These are phyloP conservation scores for Aureobasidium sp. DNA, from an alignment of 2,329 filamentous ascomycete genomes.

Conservation along the genomic window DNA sequence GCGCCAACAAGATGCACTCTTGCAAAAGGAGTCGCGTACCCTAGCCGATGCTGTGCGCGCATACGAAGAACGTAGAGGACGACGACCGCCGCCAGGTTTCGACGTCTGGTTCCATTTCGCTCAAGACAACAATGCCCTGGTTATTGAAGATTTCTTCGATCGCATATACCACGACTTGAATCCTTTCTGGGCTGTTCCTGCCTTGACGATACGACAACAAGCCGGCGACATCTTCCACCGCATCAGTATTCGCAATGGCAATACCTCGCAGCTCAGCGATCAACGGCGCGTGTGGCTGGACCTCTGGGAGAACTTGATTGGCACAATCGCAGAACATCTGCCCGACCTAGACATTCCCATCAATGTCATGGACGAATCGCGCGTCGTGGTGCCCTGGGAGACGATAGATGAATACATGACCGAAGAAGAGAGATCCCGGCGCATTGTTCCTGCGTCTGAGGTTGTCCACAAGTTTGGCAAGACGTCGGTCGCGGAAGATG, in stretches of 20 bases:
- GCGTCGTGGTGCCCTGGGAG: conserved; percentile 40
- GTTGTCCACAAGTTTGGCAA: conserved; percentile 23
- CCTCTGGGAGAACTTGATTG: conserved; percentile 34
- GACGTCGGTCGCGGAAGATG: conserved; percentile 19
- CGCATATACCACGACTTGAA: conserved; percentile 42
- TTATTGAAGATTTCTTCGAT: conserved; percentile 44
- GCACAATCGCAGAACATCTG: conserved; percentile 28
- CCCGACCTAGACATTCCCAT: conserved; percentile 41
- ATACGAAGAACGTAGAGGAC: conserved; percentile 36
- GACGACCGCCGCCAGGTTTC: conserved; percentile 44
- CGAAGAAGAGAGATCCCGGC: conserved; percentile 24
- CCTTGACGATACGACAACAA: conserved; percentile 33
- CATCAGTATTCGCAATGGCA: conserved; percentile 35
- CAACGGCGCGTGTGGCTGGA: conserved; percentile 28
- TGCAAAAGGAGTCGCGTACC: conserved; percentile 29
- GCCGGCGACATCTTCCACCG: conserved; percentile 30
- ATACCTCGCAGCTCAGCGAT: conserved; percentile 14
- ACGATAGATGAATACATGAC: conserved; percentile 32
- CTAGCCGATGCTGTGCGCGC: conserved; percentile 31
- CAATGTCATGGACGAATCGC: conserved; percentile 42
- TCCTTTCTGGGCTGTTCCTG: conserved; percentile 41
- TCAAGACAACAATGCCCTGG: conserved; percentile 30
- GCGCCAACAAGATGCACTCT: conserved; percentile 21
- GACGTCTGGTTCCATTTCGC: conserved; percentile 41
- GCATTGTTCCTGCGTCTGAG: conserved; percentile 21